Base-by-base conservation (phyloP, 2,329 filamentous ascomycete genomes). In the Colletotrichum agaves region DNA sequence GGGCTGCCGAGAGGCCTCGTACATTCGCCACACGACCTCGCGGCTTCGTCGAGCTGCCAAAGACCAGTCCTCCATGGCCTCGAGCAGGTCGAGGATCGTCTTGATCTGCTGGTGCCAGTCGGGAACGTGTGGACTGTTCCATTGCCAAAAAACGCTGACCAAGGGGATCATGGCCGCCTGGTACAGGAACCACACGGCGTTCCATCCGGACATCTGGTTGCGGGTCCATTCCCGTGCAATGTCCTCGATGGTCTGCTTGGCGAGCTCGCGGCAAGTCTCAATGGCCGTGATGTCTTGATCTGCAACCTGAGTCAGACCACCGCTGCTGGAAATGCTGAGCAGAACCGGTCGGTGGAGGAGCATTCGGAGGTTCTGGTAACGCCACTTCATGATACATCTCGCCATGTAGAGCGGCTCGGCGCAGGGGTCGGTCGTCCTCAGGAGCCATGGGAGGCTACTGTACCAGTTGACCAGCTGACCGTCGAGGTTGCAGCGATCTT, bases 131-230 rank as follows among this genome's bases (percentile, higher is more conserved):
- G 83, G 80, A 73, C 79, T 83, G 65, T 82, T 80, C 78, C 81
- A 83, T 75, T 93, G 90, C 82, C 88, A 91, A 76, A 93, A 93
- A 12, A 94, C 82, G 21, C 88, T 91, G 11, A 95, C 86, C 1
- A 95, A 84, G 0, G 92, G 92, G 8, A 94, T 89, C 89, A 94
- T 92, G 70, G 88, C 88, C 0, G 92, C 91, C 76, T 94, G 92
- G 79, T 93, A 94, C 67, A 93, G 85, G 78, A 93, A 91, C 91
- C 91, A 94, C 2, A 92, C 91, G 0, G 90, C 92, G 75, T 93
- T 93, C 92, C 91, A 94, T 8, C 91, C 91, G 0, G 88, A 88
- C 80, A 94, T 92, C 74, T 93, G 88, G 74, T 93, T 92, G 50
- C 88, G 86, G 50, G 87, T 87, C 80, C 91, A 93, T 70, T 91